Percentiles rank a stretch among this genome's conserved stretches.
phyloP scores from a whole-genome alignment of 176 grass and related monocot species.

The Ananas comosus region DNA sequence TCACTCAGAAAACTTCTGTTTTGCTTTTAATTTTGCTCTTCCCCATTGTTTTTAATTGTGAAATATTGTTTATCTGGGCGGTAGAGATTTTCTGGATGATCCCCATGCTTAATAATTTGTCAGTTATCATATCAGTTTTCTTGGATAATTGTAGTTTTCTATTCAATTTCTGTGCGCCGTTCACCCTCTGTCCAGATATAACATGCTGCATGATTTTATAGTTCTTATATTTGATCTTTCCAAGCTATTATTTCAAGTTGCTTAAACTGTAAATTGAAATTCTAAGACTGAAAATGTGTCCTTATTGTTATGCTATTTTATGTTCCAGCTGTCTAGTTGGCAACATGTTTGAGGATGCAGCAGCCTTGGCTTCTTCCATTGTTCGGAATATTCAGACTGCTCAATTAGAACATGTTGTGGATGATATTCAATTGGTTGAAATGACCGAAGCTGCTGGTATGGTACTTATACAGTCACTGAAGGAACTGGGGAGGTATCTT shows the following conservation, averaged over 20 bases:
- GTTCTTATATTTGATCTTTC: no score
- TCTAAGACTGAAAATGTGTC: not conserved
- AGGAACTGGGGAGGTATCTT: not conserved
- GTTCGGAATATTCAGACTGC: not conserved
- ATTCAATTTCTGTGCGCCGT: no score
- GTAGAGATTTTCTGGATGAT: no score
- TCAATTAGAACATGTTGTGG: not conserved
- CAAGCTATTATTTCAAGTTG: not conserved
- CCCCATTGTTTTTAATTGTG: not conserved
- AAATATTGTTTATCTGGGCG: not conserved
- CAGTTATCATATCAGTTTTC: not conserved
- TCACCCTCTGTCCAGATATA: no score
- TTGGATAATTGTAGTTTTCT: no score
- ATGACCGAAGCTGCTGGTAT: not conserved
- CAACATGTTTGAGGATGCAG: not conserved
- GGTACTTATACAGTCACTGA: not conserved
- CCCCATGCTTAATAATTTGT: no score
- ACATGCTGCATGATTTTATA: no score
- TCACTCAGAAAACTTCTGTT: not conserved
- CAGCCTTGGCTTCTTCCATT: not conserved
- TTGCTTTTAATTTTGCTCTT: not conserved
- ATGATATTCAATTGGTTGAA: not conserved
- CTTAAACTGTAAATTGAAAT: not conserved
- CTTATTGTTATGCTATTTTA: not conserved
- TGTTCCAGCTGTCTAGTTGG: not conserved